Percentiles rank a stretch among this genome's conserved stretches.
phyloP scores from a whole-genome alignment of 2,329 filamentous ascomycete species.

The Grosmannia huntii region DNA sequence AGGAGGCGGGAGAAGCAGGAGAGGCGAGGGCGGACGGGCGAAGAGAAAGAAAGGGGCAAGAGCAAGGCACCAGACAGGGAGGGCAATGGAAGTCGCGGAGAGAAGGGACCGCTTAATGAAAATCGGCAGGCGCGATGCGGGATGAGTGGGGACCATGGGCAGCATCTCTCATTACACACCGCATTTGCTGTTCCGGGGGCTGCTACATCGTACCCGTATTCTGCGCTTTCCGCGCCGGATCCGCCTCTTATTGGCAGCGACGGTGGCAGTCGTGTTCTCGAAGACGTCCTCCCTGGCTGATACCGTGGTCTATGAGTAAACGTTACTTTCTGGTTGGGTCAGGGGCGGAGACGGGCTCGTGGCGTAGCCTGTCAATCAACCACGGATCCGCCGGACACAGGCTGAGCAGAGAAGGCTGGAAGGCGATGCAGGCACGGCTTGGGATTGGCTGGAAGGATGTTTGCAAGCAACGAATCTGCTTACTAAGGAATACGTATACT shows the following conservation, averaged over 20 bases:
- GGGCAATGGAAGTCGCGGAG: background rate
- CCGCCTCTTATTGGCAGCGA: background rate
- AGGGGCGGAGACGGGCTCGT: background rate
- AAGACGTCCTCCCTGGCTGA: background rate
- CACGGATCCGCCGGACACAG: slow-evolving; percentile 10
- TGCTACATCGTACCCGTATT: background rate
- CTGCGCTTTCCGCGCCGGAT: background rate
- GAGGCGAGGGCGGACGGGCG: background rate
- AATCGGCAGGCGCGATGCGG: background rate
- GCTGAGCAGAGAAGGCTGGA: slow-evolving; percentile 4
- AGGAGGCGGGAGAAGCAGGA: background rate
- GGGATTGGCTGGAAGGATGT: slow-evolving; percentile 5
- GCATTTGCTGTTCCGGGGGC: background rate
- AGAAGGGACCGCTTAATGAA: background rate
- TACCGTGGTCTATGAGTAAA: background rate
- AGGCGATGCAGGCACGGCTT: background rate
- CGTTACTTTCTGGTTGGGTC: background rate
- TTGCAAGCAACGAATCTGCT: too few relatives aligned
- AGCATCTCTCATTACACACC: background rate
- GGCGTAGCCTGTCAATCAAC: slow-evolving; percentile 2
- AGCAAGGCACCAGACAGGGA: background rate
- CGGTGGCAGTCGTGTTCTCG: background rate
- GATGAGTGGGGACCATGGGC: background rate
- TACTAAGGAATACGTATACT: too few relatives aligned
- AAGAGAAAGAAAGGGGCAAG: background rate